These are phyloP conservation scores for Scedosporium dehoogii DNA, from an alignment of 2,329 filamentous ascomycete species.

Conservation along the genomic window DNA sequence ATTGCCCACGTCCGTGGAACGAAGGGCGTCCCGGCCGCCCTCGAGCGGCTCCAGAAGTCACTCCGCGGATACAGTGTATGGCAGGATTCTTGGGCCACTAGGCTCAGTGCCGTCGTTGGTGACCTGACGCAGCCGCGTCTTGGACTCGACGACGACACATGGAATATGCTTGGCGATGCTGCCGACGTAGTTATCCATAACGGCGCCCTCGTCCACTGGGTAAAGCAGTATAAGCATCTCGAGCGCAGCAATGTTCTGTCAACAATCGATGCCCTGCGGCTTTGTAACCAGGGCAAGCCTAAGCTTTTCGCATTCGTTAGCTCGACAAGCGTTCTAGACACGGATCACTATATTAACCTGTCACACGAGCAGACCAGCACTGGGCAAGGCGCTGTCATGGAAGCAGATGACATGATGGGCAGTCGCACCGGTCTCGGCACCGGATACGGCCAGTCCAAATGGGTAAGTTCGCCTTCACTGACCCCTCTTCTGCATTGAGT, in stretches of 20 bases:
- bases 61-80: constrained; percentile 73
- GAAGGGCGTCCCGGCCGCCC: constrained; percentile 47
- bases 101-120: constrained; percentile 60
- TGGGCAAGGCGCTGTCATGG: constrained; percentile 56
- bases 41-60: constrained; percentile 56
- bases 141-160: too few relatives aligned
- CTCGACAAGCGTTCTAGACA: constrained; percentile 76
- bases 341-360: constrained; percentile 66
- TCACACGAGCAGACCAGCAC: constrained; percentile 52
- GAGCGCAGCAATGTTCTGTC: constrained; percentile 66
- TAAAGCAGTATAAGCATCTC: constrained; percentile 64
- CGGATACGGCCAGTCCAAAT: constrained; percentile 88
- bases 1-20: constrained; percentile 64
- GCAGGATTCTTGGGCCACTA: constrained; percentile 55
- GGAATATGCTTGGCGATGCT: constrained; percentile 49
- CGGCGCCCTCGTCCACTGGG: constrained; percentile 73
- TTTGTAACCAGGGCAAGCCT: constrained; percentile 65
- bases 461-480: constrained; percentile 45
- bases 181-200: constrained; percentile 75
- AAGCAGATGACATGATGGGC: constrained; percentile 69
- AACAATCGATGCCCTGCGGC: constrained; percentile 64
- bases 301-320: constrained; percentile 76
- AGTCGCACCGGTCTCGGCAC: constrained; percentile 69
- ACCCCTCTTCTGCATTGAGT: not conserved
- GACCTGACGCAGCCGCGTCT: constrained; percentile 47